These are phyloP conservation scores for Thalassiosira ordinaria DNA, from an alignment of 352 stramenopile species.

Conservation along the genomic window DNA sequence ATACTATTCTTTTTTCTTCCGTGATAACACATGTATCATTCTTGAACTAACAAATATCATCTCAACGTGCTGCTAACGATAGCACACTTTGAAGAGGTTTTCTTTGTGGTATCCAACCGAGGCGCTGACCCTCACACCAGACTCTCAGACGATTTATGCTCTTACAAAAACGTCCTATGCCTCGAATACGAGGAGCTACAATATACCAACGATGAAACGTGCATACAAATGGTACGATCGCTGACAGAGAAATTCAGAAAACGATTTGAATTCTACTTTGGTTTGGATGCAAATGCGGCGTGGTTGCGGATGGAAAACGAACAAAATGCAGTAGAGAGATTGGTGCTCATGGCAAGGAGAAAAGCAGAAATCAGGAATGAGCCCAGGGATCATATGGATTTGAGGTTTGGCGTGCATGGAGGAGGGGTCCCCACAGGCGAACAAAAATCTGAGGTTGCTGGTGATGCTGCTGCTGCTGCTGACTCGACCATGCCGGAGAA, in stretches of 20 bases:
- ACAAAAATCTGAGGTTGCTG: not conserved
- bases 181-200: slow-evolving; percentile 46
- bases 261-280: slow-evolving; percentile 51
- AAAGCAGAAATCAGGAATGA: slow-evolving; percentile 17
- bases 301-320: slow-evolving; percentile 30
- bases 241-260: slow-evolving; percentile 36
- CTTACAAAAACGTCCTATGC: slow-evolving; percentile 61
- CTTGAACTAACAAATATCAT: not conserved
- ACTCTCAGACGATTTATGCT: slow-evolving; percentile 17
- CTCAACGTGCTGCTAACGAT: not conserved
- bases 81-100: slow-evolving; percentile 52
- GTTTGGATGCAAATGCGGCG: slow-evolving; percentile 12
- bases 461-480: not conserved
- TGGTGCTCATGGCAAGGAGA: slow-evolving; percentile 28
- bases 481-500: too few relatives aligned
- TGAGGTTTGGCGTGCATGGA: slow-evolving; percentile 42
- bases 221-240: slow-evolving; percentile 25
- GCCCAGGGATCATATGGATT: slow-evolving; percentile 23
- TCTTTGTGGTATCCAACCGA: slow-evolving; percentile 51
- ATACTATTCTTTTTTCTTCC: not conserved
- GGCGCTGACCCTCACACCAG: not conserved
- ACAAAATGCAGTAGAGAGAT: slow-evolving; percentile 26
- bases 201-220: slow-evolving; percentile 41
- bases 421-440: not conserved
- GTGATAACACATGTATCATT: not conserved